A percentile compares a stretch with the other conserved stretches of the same genome.
Evolutionary conservation across 164 flowering plant species (phyloP).

Genomic region (Dillenia turbinata): DNA sequence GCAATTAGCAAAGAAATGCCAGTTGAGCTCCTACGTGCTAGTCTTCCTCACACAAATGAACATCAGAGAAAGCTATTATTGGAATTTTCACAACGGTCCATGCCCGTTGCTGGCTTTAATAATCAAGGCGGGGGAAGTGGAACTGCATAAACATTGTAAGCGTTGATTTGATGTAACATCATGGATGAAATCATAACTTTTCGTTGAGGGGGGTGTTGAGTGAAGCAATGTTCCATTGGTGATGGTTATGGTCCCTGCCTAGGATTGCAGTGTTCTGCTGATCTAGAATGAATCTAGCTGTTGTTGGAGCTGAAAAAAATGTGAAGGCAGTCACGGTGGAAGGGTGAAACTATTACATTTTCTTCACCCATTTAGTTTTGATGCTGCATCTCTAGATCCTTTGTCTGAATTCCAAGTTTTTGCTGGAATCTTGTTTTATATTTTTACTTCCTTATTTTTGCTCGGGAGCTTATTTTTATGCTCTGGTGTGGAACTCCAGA

Average conservation of each 20-base stretch:
- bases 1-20: conserved; percentile 55
- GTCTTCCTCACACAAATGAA: conserved; percentile 56
- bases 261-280: not conserved
- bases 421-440: not conserved
- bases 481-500: conserved; percentile 21
- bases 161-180: conserved; percentile 8
- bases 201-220: no score
- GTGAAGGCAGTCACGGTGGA: not conserved
- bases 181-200: not conserved
- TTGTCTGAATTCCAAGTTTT: no score
- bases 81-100: conserved; percentile 45
- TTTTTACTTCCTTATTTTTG: not conserved
- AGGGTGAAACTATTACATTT: not conserved
- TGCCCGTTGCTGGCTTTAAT: conserved; percentile 28
- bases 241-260: not conserved
- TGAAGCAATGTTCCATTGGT: no score
- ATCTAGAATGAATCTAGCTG: not conserved
- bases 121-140: conserved; percentile 21
- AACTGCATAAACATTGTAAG: conserved; percentile 21
- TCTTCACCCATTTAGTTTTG: not conserved
- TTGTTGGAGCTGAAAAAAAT: not conserved
- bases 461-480: conserved; percentile 32
- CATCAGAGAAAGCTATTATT: conserved; percentile 37
- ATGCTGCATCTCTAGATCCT: not conserved
- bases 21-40: conserved; percentile 49